Conservation (phyloP, 768 basidiomycete genomes). For the Suillus paluster region DNA sequence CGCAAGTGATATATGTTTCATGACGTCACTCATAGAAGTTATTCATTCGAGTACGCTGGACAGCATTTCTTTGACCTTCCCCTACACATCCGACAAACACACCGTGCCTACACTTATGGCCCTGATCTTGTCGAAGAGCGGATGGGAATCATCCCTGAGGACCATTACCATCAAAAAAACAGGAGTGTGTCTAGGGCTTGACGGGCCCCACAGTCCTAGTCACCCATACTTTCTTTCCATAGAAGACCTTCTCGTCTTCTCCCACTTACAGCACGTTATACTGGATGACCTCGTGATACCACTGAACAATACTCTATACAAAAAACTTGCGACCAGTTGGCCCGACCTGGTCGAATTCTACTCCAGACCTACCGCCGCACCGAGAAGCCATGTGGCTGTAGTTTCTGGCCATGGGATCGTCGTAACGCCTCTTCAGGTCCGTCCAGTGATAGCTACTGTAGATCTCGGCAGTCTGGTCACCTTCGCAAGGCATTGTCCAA, state of each 20-base stretch:
- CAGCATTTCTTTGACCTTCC: not conserved
- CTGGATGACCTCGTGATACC: not conserved
- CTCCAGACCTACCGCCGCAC: not conserved
- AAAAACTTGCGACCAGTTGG: not conserved
- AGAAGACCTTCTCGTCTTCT: not conserved
- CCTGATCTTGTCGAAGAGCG: not conserved
- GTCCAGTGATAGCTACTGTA: too few species aligned
- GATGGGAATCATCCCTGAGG: not conserved
- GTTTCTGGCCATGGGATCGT: too few species aligned
- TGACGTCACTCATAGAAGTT: not conserved
- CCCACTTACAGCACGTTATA: not conserved
- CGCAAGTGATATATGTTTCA: not conserved
- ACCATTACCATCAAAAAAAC: not conserved
- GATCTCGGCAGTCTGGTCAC: not conserved
- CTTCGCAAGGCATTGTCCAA: not conserved
- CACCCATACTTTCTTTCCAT: not conserved
- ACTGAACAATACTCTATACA: not conserved
- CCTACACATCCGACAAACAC: not conserved
- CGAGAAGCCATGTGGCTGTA: too few species aligned
- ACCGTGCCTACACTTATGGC: not conserved
- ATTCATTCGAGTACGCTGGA: not conserved
- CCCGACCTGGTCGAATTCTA: not conserved
- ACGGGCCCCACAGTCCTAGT: not conserved
- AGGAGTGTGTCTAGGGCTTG: not conserved
- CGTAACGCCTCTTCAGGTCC: too few species aligned